Conservation (phyloP, 1,284 basidiomycete genomes). For the Trametes versicolor region DNA sequence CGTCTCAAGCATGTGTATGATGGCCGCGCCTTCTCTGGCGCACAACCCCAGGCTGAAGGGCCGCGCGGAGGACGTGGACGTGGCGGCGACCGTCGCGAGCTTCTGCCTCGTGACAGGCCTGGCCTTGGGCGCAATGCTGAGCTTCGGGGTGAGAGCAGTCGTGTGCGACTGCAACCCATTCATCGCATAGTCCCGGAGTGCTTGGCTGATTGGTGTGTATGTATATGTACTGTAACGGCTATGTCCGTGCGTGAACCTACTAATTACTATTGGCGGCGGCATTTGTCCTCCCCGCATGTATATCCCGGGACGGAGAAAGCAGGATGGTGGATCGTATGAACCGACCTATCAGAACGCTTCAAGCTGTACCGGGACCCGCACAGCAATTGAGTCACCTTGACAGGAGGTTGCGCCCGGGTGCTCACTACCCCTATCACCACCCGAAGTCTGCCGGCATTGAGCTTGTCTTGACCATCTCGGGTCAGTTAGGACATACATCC, state of each 20-base stretch:
- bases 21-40: constrained; percentile 75
- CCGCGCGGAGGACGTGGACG: constrained; percentile 78
- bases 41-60: constrained; percentile 76
- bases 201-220: constrained; percentile 4
- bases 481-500: neutral
- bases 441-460: constrained; percentile 7
- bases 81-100: constrained; percentile 82
- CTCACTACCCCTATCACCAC: constrained; percentile 1
- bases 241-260: constrained; percentile 12
- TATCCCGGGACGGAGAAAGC: neutral
- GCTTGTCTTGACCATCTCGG: constrained; percentile 3
- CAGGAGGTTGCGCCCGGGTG: neutral
- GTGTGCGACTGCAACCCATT: constrained; percentile 83
- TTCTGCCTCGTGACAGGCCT: constrained; percentile 85
- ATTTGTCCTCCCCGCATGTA: neutral
- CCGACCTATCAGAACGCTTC: constrained; percentile 5
- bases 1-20: constrained; percentile 73
- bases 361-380: neutral
- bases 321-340: neutral
- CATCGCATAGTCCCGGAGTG: constrained; percentile 26
- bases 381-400: neutral
- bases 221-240: constrained; percentile 15
- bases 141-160: constrained; percentile 77
- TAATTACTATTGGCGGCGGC: neutral
- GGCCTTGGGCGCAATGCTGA: constrained; percentile 76